phyloP scores from a whole-genome alignment of 2,329 filamentous ascomycete species.

The Fusarium buharicum region DNA sequence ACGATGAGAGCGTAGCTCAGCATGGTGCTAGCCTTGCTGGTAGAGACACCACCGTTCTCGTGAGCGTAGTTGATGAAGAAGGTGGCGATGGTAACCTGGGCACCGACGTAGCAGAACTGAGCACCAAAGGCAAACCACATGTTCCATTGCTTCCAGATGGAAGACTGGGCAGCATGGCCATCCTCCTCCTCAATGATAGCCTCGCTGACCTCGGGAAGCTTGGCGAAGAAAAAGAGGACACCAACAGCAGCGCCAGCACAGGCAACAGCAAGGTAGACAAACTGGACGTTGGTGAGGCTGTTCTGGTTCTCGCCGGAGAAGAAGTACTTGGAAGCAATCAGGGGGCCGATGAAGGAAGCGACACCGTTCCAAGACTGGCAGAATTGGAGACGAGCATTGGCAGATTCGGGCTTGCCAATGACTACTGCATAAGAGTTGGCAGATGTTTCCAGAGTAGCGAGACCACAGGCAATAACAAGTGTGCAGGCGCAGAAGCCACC shows the following conservation, averaged over 20 bases:
- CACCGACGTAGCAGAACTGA: conserved; percentile 82
- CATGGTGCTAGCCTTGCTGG: conserved; percentile 66
- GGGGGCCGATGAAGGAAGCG: conserved; percentile 76
- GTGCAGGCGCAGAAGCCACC: conserved; percentile 78
- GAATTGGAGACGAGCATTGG: conserved; percentile 56
- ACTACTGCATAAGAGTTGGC: conserved; percentile 75
- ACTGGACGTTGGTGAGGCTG: conserved; percentile 75
- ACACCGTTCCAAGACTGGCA: conserved; percentile 82
- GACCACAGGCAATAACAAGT: conserved; percentile 78
- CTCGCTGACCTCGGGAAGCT: conserved; percentile 76
- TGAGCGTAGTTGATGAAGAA: conserved; percentile 80
- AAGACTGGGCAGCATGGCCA: conserved; percentile 65
- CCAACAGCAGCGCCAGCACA: conserved; percentile 73
- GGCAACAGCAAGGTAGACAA: conserved; percentile 78
- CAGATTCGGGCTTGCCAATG: conserved; percentile 53
- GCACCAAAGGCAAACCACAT: conserved; percentile 80
- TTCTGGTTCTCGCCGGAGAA: conserved; percentile 69
- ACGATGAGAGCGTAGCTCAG: conserved; percentile 80
- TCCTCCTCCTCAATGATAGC: conserved; percentile 54
- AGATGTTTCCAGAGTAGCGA: conserved; percentile 79
- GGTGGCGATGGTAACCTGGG: conserved; percentile 71
- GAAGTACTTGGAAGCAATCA: conserved; percentile 78
- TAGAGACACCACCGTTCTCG: conserved; percentile 66
- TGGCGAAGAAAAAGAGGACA: conserved; percentile 71
- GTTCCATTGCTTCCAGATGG: conserved; percentile 76